Percentiles rank a stretch among this genome's conserved stretches.
These are phyloP conservation scores for Trypanosoma cruzi DNA, from an alignment of 208 protist genomes.

Conservation along the genomic window DNA sequence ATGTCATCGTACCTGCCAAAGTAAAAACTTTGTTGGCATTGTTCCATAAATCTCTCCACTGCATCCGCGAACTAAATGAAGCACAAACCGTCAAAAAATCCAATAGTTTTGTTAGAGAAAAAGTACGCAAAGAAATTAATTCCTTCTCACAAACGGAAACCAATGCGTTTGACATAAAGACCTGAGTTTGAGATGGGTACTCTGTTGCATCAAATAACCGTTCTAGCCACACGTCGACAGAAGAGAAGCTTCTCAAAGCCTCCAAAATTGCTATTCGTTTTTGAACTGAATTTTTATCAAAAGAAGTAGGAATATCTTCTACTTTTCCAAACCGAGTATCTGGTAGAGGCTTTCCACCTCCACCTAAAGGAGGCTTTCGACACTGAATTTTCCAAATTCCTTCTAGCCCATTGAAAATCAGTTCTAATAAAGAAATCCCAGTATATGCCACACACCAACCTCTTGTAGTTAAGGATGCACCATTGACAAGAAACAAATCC, in stretches of 20 bases:
- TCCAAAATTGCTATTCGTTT: conserved; percentile 51
- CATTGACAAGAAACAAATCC: conserved; percentile 67
- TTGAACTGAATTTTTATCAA: conserved; percentile 36
- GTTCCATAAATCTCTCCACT: conserved; percentile 84
- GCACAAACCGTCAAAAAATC: conserved; percentile 86
- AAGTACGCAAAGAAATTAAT: conserved; percentile 68
- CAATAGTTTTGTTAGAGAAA: conserved; percentile 82
- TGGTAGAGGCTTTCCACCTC: conserved; percentile 19
- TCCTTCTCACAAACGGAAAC: conserved; percentile 73
- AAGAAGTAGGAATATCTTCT: conserved; percentile 44
- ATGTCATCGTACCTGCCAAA: conserved; percentile 47
- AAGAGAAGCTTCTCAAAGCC: conserved; percentile 41
- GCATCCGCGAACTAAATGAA: conserved; percentile 66
- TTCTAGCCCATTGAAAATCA: conserved; percentile 77
- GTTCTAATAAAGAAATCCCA: conserved; percentile 72
- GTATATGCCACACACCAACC: conserved; percentile 76
- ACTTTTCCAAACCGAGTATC: conserved; percentile 85
- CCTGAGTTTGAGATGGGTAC: conserved; percentile 61
- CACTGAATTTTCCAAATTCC: conserved; percentile 67
- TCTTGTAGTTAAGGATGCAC: conserved; percentile 56
- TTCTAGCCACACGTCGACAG: conserved; percentile 82
- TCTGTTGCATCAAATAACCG: conserved; percentile 79
- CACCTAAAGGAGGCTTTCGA: conserved; percentile 32
- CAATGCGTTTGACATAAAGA: conserved; percentile 79
- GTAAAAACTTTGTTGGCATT: conserved; percentile 75